A percentile compares a stretch with the other conserved stretches of the same genome.
phyloP scores from a whole-genome alignment of 2,329 filamentous ascomycete genomes.

The Penicillium sclerotiorum region DNA sequence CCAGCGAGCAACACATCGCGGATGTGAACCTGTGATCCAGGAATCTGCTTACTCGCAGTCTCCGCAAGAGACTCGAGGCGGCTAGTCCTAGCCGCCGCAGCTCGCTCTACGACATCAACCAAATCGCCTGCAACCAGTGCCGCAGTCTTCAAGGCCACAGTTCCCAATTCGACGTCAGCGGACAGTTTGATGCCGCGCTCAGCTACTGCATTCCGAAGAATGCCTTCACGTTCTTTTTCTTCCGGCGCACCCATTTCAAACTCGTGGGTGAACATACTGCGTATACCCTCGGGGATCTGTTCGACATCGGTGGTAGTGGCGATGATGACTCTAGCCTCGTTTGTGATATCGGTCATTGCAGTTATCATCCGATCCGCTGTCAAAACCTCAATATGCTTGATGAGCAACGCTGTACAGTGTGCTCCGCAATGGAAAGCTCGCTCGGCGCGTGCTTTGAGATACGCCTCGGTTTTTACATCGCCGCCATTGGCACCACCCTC shows the following conservation, averaged over 20 bases:
- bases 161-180: slow-evolving; percentile 78
- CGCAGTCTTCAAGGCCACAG: slow-evolving; percentile 91
- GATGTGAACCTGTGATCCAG: slow-evolving; percentile 57
- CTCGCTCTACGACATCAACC: slow-evolving; percentile 90
- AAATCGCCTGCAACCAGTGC: slow-evolving; percentile 92
- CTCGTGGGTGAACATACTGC: slow-evolving; percentile 92
- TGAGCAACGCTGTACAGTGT: slow-evolving; percentile 78
- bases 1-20: slow-evolving; percentile 88
- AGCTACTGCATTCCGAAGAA: slow-evolving; percentile 76
- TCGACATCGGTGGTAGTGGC: slow-evolving; percentile 95
- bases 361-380: slow-evolving; percentile 88
- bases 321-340: slow-evolving; percentile 79
- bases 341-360: slow-evolving; percentile 79
- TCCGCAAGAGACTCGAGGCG: slow-evolving; percentile 74
- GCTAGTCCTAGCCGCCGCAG: slow-evolving; percentile 72
- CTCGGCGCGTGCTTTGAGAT: slow-evolving; percentile 83
- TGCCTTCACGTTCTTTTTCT: slow-evolving; percentile 86
- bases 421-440: slow-evolving; percentile 85
- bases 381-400: slow-evolving; percentile 87
- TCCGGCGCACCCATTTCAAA: slow-evolving; percentile 91
- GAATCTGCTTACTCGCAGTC: slow-evolving; percentile 30
- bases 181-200: slow-evolving; percentile 76
- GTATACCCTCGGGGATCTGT: slow-evolving; percentile 86
- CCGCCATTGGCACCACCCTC: slow-evolving; percentile 83
- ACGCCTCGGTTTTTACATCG: slow-evolving; percentile 92